Conservation (phyloP, 169 alveolate species). For the Cryptosporidium ubiquitum region DNA sequence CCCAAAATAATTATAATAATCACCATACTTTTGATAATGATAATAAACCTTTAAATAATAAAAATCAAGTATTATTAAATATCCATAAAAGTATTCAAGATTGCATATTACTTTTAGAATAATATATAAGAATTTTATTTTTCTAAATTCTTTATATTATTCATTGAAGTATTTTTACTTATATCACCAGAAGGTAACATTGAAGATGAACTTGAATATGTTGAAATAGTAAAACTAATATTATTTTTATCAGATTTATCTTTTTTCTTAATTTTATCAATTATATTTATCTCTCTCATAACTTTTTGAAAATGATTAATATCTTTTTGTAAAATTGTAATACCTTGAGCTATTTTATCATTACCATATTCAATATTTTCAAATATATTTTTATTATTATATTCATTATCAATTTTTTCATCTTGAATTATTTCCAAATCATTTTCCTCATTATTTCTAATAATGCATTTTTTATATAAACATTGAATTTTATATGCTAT, state of each 20-base stretch:
- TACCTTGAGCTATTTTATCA: slow-evolving; percentile 6
- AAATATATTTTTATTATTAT: background rate
- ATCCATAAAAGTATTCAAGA: slow-evolving; percentile 27
- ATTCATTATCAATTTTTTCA: background rate
- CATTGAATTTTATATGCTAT: slow-evolving; percentile 15
- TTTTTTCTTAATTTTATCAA: background rate
- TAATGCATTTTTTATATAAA: background rate
- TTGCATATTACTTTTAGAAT: background rate
- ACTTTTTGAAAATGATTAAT: slow-evolving; percentile 4
- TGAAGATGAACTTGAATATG: slow-evolving; percentile 48
- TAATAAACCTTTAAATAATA: background rate
- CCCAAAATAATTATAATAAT: slow-evolving; percentile 4
- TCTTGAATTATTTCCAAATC: background rate
- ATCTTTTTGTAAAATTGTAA: background rate
- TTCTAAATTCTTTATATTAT: background rate
- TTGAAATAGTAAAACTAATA: background rate
- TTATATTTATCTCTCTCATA: slow-evolving; percentile 9
- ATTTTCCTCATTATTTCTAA: background rate
- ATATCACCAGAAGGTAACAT: slow-evolving; percentile 5
- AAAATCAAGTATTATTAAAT: background rate
- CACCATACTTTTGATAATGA: background rate
- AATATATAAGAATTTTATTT: background rate
- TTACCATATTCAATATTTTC: slow-evolving; percentile 11
- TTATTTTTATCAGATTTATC: background rate
- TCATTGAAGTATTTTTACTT: background rate